A percentile compares a stretch with the other conserved stretches of the same genome.
Evolutionary conservation across 805 yeast genomes (phyloP).

Genomic region (Ogataea nakhonphanomensis): DNA sequence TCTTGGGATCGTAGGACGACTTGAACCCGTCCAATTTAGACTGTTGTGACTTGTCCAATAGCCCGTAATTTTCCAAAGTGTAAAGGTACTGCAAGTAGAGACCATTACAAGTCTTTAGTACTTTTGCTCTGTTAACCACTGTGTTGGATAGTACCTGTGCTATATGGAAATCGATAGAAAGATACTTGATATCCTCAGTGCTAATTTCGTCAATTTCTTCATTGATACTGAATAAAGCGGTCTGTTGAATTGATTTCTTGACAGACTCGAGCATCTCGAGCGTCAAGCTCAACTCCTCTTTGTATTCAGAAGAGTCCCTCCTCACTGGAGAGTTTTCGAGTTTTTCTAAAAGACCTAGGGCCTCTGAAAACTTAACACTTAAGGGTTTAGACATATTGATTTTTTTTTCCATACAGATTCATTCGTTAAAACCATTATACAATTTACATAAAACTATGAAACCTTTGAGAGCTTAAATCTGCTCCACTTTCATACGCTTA

Average conservation of each 20-base stretch:
- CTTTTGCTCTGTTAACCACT: constrained; percentile 31
- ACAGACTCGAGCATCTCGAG: constrained; percentile 11
- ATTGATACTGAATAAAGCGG: constrained; percentile 65
- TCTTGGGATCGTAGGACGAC: constrained; percentile 38
- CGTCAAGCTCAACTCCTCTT: constrained; percentile 8
- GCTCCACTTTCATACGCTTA: constrained; percentile 22
- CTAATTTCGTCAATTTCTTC: constrained; percentile 68
- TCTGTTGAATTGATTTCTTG: constrained; percentile 38
- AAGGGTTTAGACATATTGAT: constrained; percentile 14
- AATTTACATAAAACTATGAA: constrained; percentile 8
- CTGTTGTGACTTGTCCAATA: constrained; percentile 37
- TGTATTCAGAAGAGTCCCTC: constrained; percentile 23
- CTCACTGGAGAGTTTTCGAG: constrained; percentile 17
- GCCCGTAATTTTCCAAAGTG: constrained; percentile 42
- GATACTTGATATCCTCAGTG: constrained; percentile 58
- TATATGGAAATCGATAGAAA: constrained; percentile 57
- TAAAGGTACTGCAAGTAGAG: constrained; percentile 44
- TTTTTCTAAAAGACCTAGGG: constrained; percentile 6
- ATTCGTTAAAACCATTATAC: constrained; percentile 10
- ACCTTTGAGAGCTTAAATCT: neutral
- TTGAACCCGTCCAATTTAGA: constrained; percentile 40
- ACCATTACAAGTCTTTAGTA: constrained; percentile 41
- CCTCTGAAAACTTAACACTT: constrained; percentile 16
- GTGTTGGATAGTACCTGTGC: constrained; percentile 39
- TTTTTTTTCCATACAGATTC: neutral